Evolutionary conservation across 1,284 basidiomycete species (phyloP).

Genomic region (Ceratobasidium sp.): DNA sequence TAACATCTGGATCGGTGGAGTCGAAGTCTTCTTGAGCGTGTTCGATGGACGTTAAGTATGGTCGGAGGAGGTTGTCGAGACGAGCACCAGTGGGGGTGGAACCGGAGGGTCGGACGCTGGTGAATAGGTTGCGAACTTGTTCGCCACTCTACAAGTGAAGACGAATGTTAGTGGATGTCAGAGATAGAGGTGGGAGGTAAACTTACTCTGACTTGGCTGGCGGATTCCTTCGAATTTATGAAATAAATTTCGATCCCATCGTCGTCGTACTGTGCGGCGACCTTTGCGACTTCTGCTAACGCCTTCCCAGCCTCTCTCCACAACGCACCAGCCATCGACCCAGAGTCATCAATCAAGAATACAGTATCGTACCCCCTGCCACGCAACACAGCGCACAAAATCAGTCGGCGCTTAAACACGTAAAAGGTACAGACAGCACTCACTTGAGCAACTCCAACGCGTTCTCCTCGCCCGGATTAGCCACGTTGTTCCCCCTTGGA

Average conservation of each 20-base stretch:
- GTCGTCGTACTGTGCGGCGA: slow-evolving; percentile 62
- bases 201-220: slow-evolving; percentile 25
- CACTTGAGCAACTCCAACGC: slow-evolving; percentile 22
- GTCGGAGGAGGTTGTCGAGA: slow-evolving; percentile 63
- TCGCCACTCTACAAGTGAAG: slow-evolving; percentile 31
- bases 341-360: slow-evolving; percentile 71
- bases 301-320: slow-evolving; percentile 67
- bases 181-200: neutral
- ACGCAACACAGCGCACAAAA: neutral
- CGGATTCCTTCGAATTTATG: slow-evolving; percentile 31
- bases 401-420: neutral
- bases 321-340: slow-evolving; percentile 64
- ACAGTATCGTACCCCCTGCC: slow-evolving; percentile 65
- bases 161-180: neutral
- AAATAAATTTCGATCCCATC: slow-evolving; percentile 69
- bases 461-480: neutral
- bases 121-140: slow-evolving; percentile 61
- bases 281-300: slow-evolving; percentile 61
- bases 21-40: slow-evolving; percentile 53
- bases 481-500: neutral
- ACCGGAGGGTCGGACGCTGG: slow-evolving; percentile 61
- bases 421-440: neutral
- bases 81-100: slow-evolving; percentile 66
- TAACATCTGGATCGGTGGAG: slow-evolving; percentile 45
- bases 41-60: slow-evolving; percentile 64